phyloP scores from a whole-genome alignment of 768 basidiomycete genomes.

The Mycena floridula region DNA sequence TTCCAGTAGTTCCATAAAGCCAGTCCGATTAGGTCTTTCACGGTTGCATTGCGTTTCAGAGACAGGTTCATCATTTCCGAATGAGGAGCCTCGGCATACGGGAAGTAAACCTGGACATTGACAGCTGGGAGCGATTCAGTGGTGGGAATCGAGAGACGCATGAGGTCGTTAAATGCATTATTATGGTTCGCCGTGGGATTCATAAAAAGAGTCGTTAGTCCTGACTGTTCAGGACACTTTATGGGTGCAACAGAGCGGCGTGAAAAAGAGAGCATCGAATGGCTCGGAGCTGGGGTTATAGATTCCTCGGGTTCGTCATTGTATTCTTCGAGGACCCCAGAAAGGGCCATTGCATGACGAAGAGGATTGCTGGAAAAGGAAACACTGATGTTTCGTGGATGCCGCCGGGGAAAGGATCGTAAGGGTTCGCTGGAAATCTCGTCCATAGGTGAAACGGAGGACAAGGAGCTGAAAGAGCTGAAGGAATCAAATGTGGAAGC shows the following conservation, averaged over 20 bases:
- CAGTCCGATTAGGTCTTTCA: slow-evolving; percentile 73
- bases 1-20: slow-evolving; percentile 67
- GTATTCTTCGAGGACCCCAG: slow-evolving; percentile 1
- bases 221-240: not conserved
- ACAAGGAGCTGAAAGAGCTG: too few relatives aligned
- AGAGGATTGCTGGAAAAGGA: not conserved
- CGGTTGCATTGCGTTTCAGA: slow-evolving; percentile 57
- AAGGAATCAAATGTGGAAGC: too few relatives aligned
- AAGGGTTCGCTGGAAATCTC: too few relatives aligned
- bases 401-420: too few relatives aligned
- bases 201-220: not conserved
- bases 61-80: slow-evolving; percentile 39
- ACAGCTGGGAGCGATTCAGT: slow-evolving; percentile 30
- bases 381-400: slow-evolving; percentile 51
- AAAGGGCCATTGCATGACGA: not conserved
- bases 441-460: too few relatives aligned
- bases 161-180: not conserved
- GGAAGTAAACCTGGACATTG: slow-evolving; percentile 58
- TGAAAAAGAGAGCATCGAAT: not conserved
- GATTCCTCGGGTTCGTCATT: not conserved
- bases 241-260: not conserved
- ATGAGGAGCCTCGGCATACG: slow-evolving; percentile 41
- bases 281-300: not conserved
- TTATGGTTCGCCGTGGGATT: not conserved
- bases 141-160: not conserved